A percentile compares a stretch with the other conserved stretches of the same genome.
Conservation (phyloP, 495 filamentous ascomycete species). For the Penicillium crystallinum region DNA sequence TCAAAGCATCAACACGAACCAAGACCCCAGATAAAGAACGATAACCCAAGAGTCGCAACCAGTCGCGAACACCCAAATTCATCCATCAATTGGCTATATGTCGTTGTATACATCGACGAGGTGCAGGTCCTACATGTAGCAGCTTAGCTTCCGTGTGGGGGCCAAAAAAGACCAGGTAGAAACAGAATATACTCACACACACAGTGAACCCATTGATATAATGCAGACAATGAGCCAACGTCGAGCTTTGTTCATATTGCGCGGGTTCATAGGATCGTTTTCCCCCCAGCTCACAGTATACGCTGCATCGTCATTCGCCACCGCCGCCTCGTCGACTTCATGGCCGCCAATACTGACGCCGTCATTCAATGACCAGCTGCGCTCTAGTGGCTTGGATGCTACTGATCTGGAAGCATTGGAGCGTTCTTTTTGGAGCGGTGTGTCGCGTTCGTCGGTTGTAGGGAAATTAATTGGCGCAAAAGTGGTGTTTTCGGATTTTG, state of each 20-base stretch:
- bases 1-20: slow-evolving; percentile 18
- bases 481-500: slow-evolving; percentile 15
- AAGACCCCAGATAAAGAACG: slow-evolving; percentile 70
- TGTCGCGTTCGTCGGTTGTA: slow-evolving; percentile 7
- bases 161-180: neutral
- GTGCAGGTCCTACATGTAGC: slow-evolving; percentile 63
- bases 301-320: slow-evolving; percentile 17
- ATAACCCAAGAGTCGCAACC: slow-evolving; percentile 75
- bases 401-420: slow-evolving; percentile 18
- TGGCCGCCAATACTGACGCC: slow-evolving; percentile 47
- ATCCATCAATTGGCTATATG: slow-evolving; percentile 73
- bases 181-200: slow-evolving; percentile 61
- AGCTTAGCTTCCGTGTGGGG: neutral
- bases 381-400: slow-evolving; percentile 19
- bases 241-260: slow-evolving; percentile 56
- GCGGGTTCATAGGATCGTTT: slow-evolving; percentile 66
- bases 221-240: slow-evolving; percentile 80
- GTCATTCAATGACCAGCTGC: slow-evolving; percentile 56
- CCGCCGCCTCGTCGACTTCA: slow-evolving; percentile 20
- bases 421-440: slow-evolving; percentile 19
- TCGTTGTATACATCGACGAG: slow-evolving; percentile 83
- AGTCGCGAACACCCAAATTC: slow-evolving; percentile 67
- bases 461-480: slow-evolving; percentile 27
- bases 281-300: slow-evolving; percentile 72
- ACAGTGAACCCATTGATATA: slow-evolving; percentile 65